Conservation (phyloP, 2,329 filamentous ascomycete species). For the Xenosphaeropsis pyriputrescens region DNA sequence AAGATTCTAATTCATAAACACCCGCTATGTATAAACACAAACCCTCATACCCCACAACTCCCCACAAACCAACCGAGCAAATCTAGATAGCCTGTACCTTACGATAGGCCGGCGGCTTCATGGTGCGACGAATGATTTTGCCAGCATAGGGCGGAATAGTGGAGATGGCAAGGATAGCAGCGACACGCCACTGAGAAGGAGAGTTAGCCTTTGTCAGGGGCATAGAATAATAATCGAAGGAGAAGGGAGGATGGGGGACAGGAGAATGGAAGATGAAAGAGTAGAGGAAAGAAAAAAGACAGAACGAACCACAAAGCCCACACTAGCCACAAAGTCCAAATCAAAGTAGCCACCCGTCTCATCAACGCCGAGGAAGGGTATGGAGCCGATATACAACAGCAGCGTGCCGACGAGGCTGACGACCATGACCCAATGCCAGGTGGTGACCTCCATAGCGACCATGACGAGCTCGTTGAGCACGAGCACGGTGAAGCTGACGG, state of each 20-base stretch:
- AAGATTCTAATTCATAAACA: no score
- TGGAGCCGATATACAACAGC: constrained; percentile 61
- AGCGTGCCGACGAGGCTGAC: constrained; percentile 71
- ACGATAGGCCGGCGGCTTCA: constrained; percentile 86
- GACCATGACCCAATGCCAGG: constrained; percentile 93
- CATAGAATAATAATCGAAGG: no score
- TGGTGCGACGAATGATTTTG: constrained; percentile 70
- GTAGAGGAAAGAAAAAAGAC: not conserved
- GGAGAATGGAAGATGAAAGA: not conserved
- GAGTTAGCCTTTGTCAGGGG: no score
- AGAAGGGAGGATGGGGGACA: not conserved
- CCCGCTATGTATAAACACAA: no score
- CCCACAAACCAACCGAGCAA: no score
- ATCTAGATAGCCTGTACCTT: constrained; percentile 60
- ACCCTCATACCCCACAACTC: no score
- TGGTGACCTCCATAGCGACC: constrained; percentile 93
- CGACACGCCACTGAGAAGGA: constrained; percentile 81
- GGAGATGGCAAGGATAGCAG: constrained; percentile 65
- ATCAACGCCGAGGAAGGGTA: constrained; percentile 60
- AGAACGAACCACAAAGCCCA: not conserved
- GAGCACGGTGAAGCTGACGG: constrained; percentile 81
- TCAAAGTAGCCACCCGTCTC: constrained; percentile 59
- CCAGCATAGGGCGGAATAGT: constrained; percentile 76
- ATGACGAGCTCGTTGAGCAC: constrained; percentile 92
- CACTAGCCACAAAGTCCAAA: constrained; percentile 56